These are phyloP conservation scores for Cladosporium cucumerinum DNA, from an alignment of 2,329 filamentous ascomycete species.

Conservation along the genomic window DNA sequence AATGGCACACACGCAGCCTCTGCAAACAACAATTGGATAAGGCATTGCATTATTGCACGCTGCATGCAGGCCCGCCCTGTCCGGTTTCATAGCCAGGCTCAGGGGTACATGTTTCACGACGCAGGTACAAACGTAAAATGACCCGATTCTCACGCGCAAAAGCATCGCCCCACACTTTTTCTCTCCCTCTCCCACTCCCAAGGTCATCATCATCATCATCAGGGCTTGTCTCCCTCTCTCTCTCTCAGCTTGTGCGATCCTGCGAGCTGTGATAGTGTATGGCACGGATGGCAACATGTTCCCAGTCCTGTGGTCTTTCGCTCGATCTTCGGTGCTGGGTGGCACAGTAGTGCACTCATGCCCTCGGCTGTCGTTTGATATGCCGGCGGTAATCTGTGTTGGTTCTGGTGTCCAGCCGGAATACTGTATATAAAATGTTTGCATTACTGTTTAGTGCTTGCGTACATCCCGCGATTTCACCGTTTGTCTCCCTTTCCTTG, in stretches of 20 bases:
- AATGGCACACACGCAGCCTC: background rate
- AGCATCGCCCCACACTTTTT: conserved; percentile 13
- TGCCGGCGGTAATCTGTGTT: conserved; percentile 3
- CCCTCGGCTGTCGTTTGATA: conserved; percentile 13
- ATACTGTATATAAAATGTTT: background rate
- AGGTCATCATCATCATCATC: background rate
- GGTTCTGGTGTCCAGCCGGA: background rate
- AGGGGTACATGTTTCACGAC: conserved; percentile 14
- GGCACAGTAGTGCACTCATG: background rate
- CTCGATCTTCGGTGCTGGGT: conserved; percentile 1
- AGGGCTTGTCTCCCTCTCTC: background rate
- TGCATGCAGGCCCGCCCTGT: conserved; percentile 6
- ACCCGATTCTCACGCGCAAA: background rate
- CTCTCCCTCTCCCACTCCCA: background rate
- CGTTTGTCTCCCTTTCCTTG: background rate
- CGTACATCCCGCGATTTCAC: background rate
- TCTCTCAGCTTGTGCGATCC: background rate
- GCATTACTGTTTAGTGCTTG: background rate
- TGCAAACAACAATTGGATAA: conserved; percentile 2
- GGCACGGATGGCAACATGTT: background rate
- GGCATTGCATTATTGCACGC: background rate
- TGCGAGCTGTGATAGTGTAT: background rate
- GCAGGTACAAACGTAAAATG: conserved; percentile 13
- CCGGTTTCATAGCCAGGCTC: conserved; percentile 5
- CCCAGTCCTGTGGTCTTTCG: conserved; percentile 9